Base-by-base conservation (phyloP, 1,284 basidiomycete species). In the Austroboletus novae-zelandiae region DNA sequence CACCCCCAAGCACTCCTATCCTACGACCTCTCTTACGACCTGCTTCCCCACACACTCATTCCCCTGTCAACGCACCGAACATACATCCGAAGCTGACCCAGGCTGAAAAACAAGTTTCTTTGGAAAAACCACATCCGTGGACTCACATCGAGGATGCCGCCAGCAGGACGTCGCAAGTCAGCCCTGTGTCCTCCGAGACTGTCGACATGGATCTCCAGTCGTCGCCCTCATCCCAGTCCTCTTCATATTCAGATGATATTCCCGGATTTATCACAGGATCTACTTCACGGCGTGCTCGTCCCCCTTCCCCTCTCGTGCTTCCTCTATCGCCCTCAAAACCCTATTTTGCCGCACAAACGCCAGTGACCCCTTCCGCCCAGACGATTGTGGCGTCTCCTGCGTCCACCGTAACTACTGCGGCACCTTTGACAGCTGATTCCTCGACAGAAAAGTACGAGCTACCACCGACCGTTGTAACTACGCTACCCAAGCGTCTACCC, bases 201-300 rank as follows among this genome's bases (percentile, higher is more conserved):
- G 64, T 64, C 37, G 67, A 66, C 41, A 66, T 66, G 64, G 64
- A 66, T 36, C 57, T 70, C 15, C 64, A 66, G 43, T 70, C 65
- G 4, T 67, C 68, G 4, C 66, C 68, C 0, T 68, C 66, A 10
- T 65, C 62, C 27, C 46, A 48, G 2, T 68, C 55, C 6, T 67
- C 61, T 0, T 37, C 47, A 25, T 68, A 52, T 29, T 42, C 37
- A 1, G 62, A 65, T 37, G 65, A 66, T 39, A 66, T 66, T 30
- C 65, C 65, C 18, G 65, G 65, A 2, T 67, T 66, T 31, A 67
- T 66, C 45, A 66, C 65, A 9, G 66, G 68, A 10, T 50, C 59
- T 9, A 53, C 66, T 23, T 61, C 68, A 37, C 63, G 64, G n/a
- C 64, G 66, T n/a, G 35, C 47, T 13, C 63, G 56, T 36, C 55